Percentiles rank a stretch among this genome's conserved stretches.
phyloP scores from a whole-genome alignment of 345 rosid genomes.

The Eucalyptus fibrosa region DNA sequence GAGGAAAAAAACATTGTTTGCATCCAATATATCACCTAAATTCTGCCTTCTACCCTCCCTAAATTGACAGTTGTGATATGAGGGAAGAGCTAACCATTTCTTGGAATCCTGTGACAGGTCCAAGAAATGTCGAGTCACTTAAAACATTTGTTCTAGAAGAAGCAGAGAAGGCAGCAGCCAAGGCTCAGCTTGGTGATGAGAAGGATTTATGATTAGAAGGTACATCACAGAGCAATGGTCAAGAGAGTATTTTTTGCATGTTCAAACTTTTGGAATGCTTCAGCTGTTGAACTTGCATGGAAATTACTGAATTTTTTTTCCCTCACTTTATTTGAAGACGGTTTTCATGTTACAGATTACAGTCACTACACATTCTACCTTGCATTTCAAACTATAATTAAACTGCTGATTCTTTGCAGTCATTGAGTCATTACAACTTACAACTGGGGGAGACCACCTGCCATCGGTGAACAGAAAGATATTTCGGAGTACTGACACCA shows the following conservation, averaged over 20 bases:
- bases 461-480: not conserved
- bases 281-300: not conserved
- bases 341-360: not conserved
- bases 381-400: not conserved
- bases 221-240: not conserved
- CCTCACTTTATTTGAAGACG: not conserved
- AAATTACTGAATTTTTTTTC: not conserved
- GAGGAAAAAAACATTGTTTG: not conserved
- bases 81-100: not conserved
- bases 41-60: not conserved
- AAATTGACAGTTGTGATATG: not conserved
- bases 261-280: not conserved
- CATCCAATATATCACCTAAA: not conserved
- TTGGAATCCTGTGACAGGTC: conserved; percentile 24
- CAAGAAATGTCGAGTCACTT: conserved; percentile 66
- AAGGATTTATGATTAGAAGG: conserved; percentile 37
- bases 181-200: conserved; percentile 45
- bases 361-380: not conserved
- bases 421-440: not conserved
- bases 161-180: conserved; percentile 79
- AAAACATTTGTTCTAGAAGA: conserved; percentile 66
- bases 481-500: not conserved
- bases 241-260: not conserved
- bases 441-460: not conserved
- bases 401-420: not conserved